Evolutionary conservation across 2,329 filamentous ascomycete genomes (phyloP), one percentile per base, ranked within the genome.

Genomic region (Aplosporella prunicola): DNA sequence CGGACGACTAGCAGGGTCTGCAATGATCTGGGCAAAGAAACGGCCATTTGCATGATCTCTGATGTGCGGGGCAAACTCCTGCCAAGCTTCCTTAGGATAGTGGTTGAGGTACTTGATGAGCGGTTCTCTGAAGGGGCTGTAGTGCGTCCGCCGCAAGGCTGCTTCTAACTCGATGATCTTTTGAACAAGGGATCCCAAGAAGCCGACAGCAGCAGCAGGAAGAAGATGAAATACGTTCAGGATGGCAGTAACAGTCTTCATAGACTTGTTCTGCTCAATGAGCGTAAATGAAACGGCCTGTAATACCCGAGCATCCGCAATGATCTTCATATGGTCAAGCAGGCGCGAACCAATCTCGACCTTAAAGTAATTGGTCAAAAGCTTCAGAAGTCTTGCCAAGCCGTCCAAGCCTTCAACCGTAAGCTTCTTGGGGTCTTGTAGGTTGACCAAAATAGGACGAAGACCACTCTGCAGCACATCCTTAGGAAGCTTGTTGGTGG

Each of bases 301-400:
- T 47, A 96, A 66, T 10, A 78, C 73, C 35, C 69, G 72, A 3
- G 83, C 74, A 41, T 95, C 87, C 1, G 89, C 88, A 45, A 98
- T 87, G 9, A 80, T 76, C 54, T 89, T 89, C 61, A 95, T 82
- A 51, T 98, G 91, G 46, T 96, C 89, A 8, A 99, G 69, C n/a
- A 99, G 65, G 16, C 91, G 77, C 15, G 85, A 76, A 5, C 91
- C 93, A 37, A 99, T 98, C 56, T 98, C 91, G 1, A 96, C 88
- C 62, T 98, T 99, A 64, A 99, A 99, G 58, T 98, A 98, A 42
- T 91, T 96, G 0, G 89, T 98, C 13, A 99, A 68, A 2, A 99
- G 70, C 45, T 91, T 89, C 43, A 99, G 63, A 2, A 99, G 70
- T 25, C 89, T 78, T 13, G 88, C 88, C 20, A 99, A 67, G 17